Conservation (phyloP, 345 rosid genomes). For the Euphorbia peplus region DNA sequence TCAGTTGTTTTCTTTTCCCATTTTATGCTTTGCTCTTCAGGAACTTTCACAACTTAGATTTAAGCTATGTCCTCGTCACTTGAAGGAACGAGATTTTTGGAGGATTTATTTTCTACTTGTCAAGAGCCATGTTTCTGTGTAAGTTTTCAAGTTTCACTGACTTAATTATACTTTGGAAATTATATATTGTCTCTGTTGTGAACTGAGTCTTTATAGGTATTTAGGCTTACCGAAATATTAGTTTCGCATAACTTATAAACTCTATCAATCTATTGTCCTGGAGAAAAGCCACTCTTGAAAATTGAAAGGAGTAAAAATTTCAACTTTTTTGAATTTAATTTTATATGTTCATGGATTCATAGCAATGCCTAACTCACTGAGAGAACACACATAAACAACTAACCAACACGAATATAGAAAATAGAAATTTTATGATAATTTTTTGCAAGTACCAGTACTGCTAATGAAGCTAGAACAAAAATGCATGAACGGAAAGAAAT, state of each 20-base stretch:
- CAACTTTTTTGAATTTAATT: background rate
- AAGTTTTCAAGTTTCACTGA: slow-evolving; percentile 17
- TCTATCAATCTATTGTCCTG: background rate
- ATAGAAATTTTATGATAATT: too few species aligned
- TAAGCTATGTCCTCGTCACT: slow-evolving; percentile 60
- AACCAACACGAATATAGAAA: background rate
- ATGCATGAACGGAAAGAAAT: too few species aligned
- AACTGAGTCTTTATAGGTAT: background rate
- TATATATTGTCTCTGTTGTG: background rate
- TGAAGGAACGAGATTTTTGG: slow-evolving; percentile 89
- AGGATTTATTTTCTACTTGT: slow-evolving; percentile 73
- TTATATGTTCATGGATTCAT: background rate
- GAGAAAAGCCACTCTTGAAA: background rate
- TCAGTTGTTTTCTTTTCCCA: background rate
- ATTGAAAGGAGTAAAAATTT: background rate
- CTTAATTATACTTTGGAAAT: background rate
- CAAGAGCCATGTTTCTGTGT: slow-evolving; percentile 63
- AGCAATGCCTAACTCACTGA: background rate
- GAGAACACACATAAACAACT: background rate
- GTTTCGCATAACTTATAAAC: background rate
- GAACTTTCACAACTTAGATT: slow-evolving; percentile 83
- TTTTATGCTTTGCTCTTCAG: slow-evolving; percentile 30
- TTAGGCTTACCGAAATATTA: background rate
- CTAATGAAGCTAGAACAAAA: background rate
- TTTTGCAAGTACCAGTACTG: background rate